Percentiles rank a stretch among this genome's conserved stretches.
Evolutionary conservation across 495 filamentous ascomycete species (phyloP).

Genomic region (Xylaria castorea): DNA sequence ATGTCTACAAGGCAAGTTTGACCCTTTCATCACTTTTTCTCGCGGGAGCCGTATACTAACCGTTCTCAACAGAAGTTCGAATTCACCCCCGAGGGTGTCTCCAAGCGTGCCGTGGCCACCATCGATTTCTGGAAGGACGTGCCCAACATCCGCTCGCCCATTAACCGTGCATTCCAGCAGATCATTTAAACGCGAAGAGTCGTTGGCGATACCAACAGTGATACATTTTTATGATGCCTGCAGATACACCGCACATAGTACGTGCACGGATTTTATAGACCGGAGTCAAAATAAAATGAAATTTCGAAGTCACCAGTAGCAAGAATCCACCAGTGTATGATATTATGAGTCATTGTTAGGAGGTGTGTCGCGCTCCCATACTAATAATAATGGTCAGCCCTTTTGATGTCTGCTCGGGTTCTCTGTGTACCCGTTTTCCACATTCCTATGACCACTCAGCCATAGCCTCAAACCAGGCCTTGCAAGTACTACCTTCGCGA

Average conservation of each 20-base stretch:
- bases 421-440: background rate
- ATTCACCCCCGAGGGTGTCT: constrained; percentile 94
- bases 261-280: constrained; percentile 23
- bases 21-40: background rate
- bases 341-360: background rate
- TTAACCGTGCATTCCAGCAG: constrained; percentile 93
- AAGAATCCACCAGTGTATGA: background rate
- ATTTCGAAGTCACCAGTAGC: constrained; percentile 18
- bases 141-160: constrained; percentile 83
- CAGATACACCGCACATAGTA: constrained; percentile 24
- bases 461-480: background rate
- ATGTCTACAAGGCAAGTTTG: constrained; percentile 86
- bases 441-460: background rate
- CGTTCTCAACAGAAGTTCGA: constrained; percentile 82
- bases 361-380: background rate
- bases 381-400: background rate
- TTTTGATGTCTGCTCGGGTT: background rate
- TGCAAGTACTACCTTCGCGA: background rate
- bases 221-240: constrained; percentile 18
- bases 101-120: constrained; percentile 90
- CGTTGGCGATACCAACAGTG: constrained; percentile 10
- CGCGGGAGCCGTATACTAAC: constrained; percentile 38
- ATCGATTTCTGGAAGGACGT: constrained; percentile 97
- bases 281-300: constrained; percentile 31
- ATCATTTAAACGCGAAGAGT: constrained; percentile 64